These are phyloP conservation scores for Saccharomycopsis babjevae DNA, from an alignment of 805 yeast genomes.

Conservation along the genomic window DNA sequence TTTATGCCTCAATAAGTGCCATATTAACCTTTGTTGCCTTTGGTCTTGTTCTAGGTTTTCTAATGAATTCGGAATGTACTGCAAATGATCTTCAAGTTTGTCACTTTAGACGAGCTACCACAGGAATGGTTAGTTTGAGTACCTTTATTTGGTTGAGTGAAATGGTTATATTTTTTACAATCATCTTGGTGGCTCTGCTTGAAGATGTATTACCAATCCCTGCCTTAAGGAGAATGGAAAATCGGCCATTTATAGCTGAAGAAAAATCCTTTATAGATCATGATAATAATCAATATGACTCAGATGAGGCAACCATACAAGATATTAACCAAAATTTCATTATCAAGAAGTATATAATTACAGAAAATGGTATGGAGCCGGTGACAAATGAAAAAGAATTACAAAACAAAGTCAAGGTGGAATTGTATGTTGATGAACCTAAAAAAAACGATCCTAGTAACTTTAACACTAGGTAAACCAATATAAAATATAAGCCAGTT, in stretches of 20 bases:
- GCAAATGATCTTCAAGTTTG: constrained; percentile 7
- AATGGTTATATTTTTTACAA: constrained; percentile 14
- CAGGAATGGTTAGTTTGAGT: constrained; percentile 15
- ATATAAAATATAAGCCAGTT: neutral
- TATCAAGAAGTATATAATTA: constrained; percentile 10
- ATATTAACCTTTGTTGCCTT: constrained; percentile 15
- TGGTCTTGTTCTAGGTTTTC: constrained; percentile 13
- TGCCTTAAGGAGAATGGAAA: neutral
- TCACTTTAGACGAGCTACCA: constrained; percentile 14
- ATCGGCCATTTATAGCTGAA: neutral
- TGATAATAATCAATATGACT: neutral
- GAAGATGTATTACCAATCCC: constrained; percentile 10
- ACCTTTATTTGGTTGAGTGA: constrained; percentile 18
- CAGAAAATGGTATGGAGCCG: constrained; percentile 15
- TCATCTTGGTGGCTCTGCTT: constrained; percentile 13
- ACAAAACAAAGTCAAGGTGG: constrained; percentile 7
- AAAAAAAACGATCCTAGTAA: neutral
- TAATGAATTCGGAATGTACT: constrained; percentile 11
- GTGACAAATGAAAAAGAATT: constrained; percentile 7
- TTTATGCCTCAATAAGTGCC: constrained; percentile 10
- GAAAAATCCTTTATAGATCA: neutral
- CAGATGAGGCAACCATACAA: neutral
- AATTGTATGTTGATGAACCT: constrained; percentile 8
- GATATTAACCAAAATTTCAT: neutral
- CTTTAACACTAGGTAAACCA: neutral